Evolutionary conservation across 108 stramenopile species (phyloP), one percentile per base, ranked within the genome.

Genomic region (Cyclostephanos tholiformis): DNA sequence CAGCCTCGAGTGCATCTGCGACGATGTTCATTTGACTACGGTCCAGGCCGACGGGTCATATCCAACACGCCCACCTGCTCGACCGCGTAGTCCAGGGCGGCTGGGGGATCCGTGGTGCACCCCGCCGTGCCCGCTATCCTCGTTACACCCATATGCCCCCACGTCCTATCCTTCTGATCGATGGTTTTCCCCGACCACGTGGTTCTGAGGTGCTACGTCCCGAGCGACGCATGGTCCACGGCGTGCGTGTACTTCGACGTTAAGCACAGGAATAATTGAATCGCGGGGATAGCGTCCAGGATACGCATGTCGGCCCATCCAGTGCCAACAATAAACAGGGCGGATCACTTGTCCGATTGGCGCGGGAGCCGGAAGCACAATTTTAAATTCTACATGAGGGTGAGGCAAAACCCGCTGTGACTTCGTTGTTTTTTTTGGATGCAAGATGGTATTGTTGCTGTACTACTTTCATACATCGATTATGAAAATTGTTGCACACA

Each of bases 11-110:
- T 89, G 89, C 95, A 93, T 67, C n/a, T n/a, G n/a, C n/a, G n/a
- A n/a, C n/a, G n/a, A n/a, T n/a, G n/a, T n/a, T n/a, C n/a, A n/a
- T n/a, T 77, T 99, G 14, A 98, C 98, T 8, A 97, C 97, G 8
- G 96, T 98, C 4, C 96, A 97, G 77, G 98, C 96, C 8, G 98
- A 99, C 76, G 98, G 98, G 8, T 99, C 50, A 98, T 98, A 23
- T 91, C 97, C 79, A 86, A 93, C 43, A 98, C 97, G 11, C 98
- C 98, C 16, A 98, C 97, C 0, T 97, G 98, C 4, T 94, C 92
- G 22, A 99, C 98, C 2, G 98, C 98, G 0, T 99, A 99, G 72
- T 89, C 87, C 59, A 90, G 98, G 91, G 86, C 96, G 17, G 98
- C 98, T 16, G 98, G 98, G 2, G 97, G 97, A 0, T 91, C 90